phyloP scores from a whole-genome alignment of 345 rosid species.

The Eucalyptus cloeziana region DNA sequence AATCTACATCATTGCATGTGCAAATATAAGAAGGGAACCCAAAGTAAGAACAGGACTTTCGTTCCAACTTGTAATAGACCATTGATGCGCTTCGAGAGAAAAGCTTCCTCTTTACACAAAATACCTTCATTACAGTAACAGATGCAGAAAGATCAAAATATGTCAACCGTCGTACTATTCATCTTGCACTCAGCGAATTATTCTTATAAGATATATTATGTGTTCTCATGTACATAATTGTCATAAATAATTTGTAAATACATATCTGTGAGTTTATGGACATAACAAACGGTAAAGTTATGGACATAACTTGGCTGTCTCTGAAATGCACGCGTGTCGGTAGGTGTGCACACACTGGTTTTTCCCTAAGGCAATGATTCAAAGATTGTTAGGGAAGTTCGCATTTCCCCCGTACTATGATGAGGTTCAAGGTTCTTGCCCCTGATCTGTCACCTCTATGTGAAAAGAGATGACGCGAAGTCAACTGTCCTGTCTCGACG shows the following conservation, averaged over 20 bases:
- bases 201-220: not conserved
- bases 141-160: not conserved
- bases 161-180: not conserved
- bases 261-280: not conserved
- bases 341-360: not conserved
- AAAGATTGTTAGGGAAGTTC: not conserved
- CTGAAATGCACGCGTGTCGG: not conserved
- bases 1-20: not conserved
- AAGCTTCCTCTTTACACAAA: not conserved
- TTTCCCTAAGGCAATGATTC: not conserved
- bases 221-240: not conserved
- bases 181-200: not conserved
- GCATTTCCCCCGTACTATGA: not conserved
- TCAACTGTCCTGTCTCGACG: not conserved
- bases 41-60: not conserved
- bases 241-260: not conserved
- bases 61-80: not conserved
- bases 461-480: not conserved
- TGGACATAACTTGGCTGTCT: not conserved
- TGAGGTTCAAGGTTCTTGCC: not conserved
- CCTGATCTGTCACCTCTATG: not conserved
- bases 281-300: not conserved
- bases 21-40: not conserved
- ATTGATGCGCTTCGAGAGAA: not conserved
- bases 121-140: not conserved